These are phyloP conservation scores for Trichophyton verrucosum DNA, from an alignment of 2,329 filamentous ascomycete species.

Conservation along the genomic window DNA sequence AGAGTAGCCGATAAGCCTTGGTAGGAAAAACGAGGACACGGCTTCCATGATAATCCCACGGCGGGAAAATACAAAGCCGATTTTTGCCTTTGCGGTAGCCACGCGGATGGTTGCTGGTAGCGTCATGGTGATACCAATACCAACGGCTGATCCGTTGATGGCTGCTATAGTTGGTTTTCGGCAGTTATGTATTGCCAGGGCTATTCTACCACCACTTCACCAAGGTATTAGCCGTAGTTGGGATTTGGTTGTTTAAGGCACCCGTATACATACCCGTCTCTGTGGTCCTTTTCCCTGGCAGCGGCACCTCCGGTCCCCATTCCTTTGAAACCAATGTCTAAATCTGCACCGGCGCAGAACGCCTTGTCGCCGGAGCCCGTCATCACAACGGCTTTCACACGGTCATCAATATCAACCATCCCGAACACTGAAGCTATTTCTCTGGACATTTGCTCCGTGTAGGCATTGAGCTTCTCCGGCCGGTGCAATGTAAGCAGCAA, in stretches of 20 bases:
- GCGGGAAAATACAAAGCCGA: conserved; percentile 62
- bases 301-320: conserved; percentile 21
- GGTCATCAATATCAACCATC: conserved; percentile 42
- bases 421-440: conserved; percentile 33
- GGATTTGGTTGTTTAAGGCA: not conserved
- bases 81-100: conserved; percentile 47
- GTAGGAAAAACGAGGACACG: conserved; percentile 58
- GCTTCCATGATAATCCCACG: conserved; percentile 62
- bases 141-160: conserved; percentile 45
- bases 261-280: conserved; percentile 37
- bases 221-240: not conserved
- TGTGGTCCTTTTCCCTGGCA: conserved; percentile 37
- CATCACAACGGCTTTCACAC: conserved; percentile 44
- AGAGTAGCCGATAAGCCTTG: conserved; percentile 54
- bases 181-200: conserved; percentile 45
- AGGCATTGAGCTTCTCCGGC: conserved; percentile 47
- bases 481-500: conserved; percentile 42
- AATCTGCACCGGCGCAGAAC: conserved; percentile 46
- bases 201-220: conserved; percentile 29
- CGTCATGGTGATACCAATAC: conserved; percentile 48
- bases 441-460: conserved; percentile 41
- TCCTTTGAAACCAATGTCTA: conserved; percentile 38
- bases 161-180: conserved; percentile 46
- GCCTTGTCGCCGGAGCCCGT: conserved; percentile 38
- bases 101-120: conserved; percentile 46